Evolutionary conservation across 2,329 filamentous ascomycete genomes (phyloP).

Genomic region (Fusarium algeriense): DNA sequence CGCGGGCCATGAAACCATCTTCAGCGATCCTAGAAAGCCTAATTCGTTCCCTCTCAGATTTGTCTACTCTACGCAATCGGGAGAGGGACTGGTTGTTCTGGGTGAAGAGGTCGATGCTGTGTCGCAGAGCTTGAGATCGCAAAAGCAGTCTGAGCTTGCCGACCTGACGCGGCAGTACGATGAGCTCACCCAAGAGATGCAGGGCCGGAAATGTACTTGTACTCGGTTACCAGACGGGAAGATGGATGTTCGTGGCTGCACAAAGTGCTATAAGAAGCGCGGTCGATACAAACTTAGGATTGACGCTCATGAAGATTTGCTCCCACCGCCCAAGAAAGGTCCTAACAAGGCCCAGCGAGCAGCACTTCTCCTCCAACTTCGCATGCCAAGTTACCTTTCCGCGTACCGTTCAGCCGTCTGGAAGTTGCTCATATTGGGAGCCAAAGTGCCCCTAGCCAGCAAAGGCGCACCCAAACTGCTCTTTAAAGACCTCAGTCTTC

Average conservation of each 20-base stretch:
- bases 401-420: conserved; percentile 41
- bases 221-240: background rate
- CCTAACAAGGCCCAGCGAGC: conserved; percentile 26
- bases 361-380: conserved; percentile 64
- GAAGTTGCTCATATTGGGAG: conserved; percentile 30
- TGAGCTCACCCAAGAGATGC: background rate
- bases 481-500: background rate
- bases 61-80: background rate
- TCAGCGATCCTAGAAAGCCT: conserved; percentile 54
- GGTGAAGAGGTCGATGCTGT: background rate
- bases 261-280: conserved; percentile 27
- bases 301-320: conserved; percentile 39
- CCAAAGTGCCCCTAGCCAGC: background rate
- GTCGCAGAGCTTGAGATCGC: background rate
- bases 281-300: conserved; percentile 35
- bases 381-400: conserved; percentile 61
- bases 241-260: conserved; percentile 24
- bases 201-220: conserved; percentile 30
- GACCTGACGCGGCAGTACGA: background rate
- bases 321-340: conserved; percentile 27
- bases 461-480: background rate
- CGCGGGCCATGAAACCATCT: conserved; percentile 52
- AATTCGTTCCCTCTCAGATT: background rate
- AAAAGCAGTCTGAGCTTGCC: background rate
- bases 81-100: background rate